phyloP scores from a whole-genome alignment of 345 rosid species.

The Arabidopsis arenosa region DNA sequence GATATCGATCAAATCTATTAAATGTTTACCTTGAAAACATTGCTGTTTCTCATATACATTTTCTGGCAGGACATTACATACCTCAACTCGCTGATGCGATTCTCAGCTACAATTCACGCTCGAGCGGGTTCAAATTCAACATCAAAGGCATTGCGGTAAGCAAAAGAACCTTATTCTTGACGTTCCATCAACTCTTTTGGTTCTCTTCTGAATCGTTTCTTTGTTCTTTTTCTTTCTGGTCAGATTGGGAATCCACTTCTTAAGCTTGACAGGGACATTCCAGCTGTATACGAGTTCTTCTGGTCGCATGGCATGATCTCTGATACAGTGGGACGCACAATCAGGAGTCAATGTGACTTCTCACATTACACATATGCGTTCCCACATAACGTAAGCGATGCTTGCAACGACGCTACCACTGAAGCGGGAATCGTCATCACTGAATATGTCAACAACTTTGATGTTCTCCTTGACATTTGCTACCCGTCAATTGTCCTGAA shows the following conservation, averaged over 20 bases:
- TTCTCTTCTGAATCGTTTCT: background rate
- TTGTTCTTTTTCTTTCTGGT: background rate
- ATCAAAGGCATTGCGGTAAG: constrained; percentile 94
- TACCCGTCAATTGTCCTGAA: constrained; percentile 77
- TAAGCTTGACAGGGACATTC: constrained; percentile 60
- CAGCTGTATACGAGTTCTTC: constrained; percentile 65
- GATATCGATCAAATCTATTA: too few relatives aligned
- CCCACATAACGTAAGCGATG: constrained; percentile 50
- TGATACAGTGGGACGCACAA: constrained; percentile 69
- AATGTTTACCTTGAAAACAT: too few relatives aligned
- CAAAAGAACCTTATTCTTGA: constrained; percentile 13
- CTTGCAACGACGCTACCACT: constrained; percentile 54
- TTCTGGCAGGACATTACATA: constrained; percentile 71
- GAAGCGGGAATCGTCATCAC: constrained; percentile 44
- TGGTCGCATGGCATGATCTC: constrained; percentile 95
- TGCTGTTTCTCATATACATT: background rate
- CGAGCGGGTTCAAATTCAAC: constrained; percentile 76
- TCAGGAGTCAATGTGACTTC: constrained; percentile 66
- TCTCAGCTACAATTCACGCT: constrained; percentile 58
- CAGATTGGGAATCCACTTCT: constrained; percentile 93
- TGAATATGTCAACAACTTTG: constrained; percentile 59
- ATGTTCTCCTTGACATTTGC: constrained; percentile 75
- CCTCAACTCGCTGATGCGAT: constrained; percentile 79
- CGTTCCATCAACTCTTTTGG: background rate
- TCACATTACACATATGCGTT: constrained; percentile 22